A percentile compares a stretch with the other conserved stretches of the same genome.
Evolutionary conservation across 192 early-diverging fungal genomes (phyloP).

Genomic region (Linnemannia zychae): DNA sequence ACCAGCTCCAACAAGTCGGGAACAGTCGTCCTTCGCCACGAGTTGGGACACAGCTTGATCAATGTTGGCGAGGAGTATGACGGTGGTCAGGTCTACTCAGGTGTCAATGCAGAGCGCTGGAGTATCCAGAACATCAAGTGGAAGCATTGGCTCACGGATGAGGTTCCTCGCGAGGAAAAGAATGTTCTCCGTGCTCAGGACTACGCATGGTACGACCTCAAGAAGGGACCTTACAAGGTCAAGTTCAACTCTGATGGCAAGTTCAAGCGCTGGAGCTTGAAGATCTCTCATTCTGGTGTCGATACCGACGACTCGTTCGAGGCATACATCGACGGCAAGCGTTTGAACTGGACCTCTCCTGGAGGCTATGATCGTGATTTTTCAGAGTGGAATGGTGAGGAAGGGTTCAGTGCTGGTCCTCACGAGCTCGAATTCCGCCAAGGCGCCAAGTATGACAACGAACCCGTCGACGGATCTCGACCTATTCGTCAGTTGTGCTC

Average conservation of each 20-base stretch:
- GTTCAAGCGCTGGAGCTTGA: slow-evolving; percentile 64
- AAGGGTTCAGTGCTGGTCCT: slow-evolving; percentile 57
- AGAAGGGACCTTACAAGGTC: slow-evolving; percentile 65
- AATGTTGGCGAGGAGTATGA: slow-evolving; percentile 55
- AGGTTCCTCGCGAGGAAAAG: slow-evolving; percentile 56
- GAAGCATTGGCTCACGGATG: slow-evolving; percentile 69
- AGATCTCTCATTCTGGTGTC: slow-evolving; percentile 71
- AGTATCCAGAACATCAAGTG: slow-evolving; percentile 65
- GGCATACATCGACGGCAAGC: slow-evolving; percentile 65
- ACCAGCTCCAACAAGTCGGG: slow-evolving; percentile 68
- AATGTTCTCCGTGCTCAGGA: slow-evolving; percentile 61
- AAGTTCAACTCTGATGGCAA: slow-evolving; percentile 65
- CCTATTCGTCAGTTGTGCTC: slow-evolving; percentile 75
- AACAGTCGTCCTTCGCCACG: slow-evolving; percentile 72
- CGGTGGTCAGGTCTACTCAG: slow-evolving; percentile 60
- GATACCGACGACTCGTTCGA: slow-evolving; percentile 62
- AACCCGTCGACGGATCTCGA: slow-evolving; percentile 37
- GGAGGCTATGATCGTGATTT: slow-evolving; percentile 68
- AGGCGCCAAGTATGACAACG: slow-evolving; percentile 53
- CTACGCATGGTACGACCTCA: slow-evolving; percentile 73
- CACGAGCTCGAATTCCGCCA: slow-evolving; percentile 65
- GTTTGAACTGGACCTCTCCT: slow-evolving; percentile 61
- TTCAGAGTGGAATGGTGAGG: slow-evolving; percentile 57
- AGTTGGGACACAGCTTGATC: slow-evolving; percentile 57
- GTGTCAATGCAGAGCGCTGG: slow-evolving; percentile 63